phyloP scores from a whole-genome alignment of 108 stramenopile genomes.

The Aureococcus anophagefferens region DNA sequence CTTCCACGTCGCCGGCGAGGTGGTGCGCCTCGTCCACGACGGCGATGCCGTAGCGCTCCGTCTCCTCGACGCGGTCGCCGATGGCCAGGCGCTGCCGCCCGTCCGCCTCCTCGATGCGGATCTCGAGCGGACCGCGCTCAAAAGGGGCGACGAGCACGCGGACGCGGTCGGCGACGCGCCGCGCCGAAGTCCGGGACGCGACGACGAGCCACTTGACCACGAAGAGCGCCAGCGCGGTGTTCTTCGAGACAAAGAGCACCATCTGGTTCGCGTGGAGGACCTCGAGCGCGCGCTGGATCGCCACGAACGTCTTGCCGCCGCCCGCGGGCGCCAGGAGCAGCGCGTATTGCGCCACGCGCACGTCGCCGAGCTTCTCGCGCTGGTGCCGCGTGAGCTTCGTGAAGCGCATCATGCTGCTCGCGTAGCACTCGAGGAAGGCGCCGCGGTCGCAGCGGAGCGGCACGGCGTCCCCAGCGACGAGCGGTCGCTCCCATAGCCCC shows the following conservation, averaged over 20 bases:
- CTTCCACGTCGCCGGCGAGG: background rate
- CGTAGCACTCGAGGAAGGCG: background rate
- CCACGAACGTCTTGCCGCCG: background rate
- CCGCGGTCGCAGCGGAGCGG: no score
- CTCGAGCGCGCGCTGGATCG: background rate
- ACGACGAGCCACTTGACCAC: background rate
- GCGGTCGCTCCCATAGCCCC: no score
- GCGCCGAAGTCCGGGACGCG: background rate
- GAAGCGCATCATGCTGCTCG: background rate
- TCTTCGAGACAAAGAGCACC: background rate
- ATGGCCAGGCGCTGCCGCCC: background rate
- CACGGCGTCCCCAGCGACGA: no score
- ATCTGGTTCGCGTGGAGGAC: background rate
- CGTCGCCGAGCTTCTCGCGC: background rate
- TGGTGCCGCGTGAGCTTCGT: background rate
- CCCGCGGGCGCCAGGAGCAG: background rate
- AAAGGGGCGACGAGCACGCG: background rate
- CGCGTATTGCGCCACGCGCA: background rate
- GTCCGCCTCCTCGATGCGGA: background rate
- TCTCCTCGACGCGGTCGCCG: background rate
- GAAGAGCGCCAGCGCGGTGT: background rate
- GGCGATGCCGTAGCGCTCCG: background rate
- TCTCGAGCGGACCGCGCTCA: background rate
- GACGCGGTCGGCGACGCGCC: background rate
- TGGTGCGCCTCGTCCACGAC: background rate